phyloP scores from a whole-genome alignment of 306 rosid genomes.

The Arachis stenosperma region DNA sequence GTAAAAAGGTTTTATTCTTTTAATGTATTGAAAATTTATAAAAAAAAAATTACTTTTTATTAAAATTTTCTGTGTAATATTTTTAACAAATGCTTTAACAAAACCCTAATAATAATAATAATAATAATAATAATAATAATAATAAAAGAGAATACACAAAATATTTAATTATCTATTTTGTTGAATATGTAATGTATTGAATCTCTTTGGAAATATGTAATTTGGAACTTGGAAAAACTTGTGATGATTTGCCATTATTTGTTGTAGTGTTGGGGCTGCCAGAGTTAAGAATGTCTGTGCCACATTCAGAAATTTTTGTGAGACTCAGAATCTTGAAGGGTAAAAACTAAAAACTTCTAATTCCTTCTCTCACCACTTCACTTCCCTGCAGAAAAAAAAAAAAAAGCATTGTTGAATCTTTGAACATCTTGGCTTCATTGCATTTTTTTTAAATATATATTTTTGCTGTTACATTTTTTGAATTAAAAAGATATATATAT shows the following conservation, averaged over 20 bases:
- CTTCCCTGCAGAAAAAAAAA: too few relatives aligned
- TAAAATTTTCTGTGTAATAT: not conserved
- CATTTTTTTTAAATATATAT: too few relatives aligned
- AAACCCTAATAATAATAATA: not conserved
- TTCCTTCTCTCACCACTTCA: not conserved
- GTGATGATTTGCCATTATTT: slow-evolving; percentile 19
- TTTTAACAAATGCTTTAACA: not conserved
- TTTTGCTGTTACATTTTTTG: too few relatives aligned
- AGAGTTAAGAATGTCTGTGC: slow-evolving; percentile 64
- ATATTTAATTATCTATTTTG: too few relatives aligned
- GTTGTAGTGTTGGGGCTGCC: slow-evolving; percentile 73
- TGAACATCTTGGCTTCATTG: not conserved
- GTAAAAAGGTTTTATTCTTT: too few relatives aligned
- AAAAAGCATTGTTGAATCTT: not conserved
- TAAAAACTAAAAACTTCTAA: slow-evolving; percentile 57
- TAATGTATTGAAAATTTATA: too few relatives aligned
- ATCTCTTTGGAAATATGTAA: not conserved
- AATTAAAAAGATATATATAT: too few relatives aligned
- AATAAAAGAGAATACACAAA: too few relatives aligned
- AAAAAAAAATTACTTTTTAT: too few relatives aligned
- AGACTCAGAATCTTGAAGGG: slow-evolving; percentile 69
- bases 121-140: not conserved
- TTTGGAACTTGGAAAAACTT: not conserved
- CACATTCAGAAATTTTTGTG: slow-evolving; percentile 62
- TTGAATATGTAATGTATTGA: too few relatives aligned